phyloP scores from a whole-genome alignment of 2,329 filamentous ascomycete species.

The Fusarium abutilonis region DNA sequence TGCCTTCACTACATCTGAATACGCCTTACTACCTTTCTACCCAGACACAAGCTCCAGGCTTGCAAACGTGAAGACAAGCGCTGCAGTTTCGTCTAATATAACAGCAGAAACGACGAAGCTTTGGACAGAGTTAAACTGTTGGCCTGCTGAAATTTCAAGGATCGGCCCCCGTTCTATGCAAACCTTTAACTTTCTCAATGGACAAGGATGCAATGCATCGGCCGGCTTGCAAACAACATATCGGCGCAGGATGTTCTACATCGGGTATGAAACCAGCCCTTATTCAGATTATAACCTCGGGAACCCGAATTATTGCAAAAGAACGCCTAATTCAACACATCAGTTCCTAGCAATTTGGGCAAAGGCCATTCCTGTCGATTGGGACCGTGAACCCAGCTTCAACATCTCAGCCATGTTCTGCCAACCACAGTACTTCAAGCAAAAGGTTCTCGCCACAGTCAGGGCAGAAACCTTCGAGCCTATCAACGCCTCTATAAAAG shows the following conservation, averaged over 20 bases:
- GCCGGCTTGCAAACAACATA: conserved; percentile 34
- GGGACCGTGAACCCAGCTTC: background rate
- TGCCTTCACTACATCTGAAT: conserved; percentile 55
- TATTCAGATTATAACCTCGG: conserved; percentile 48
- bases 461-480: conserved; percentile 18
- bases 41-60: conserved; percentile 1
- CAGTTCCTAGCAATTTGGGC: conserved; percentile 52
- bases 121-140: conserved; percentile 53
- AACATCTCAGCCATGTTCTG: conserved; percentile 55
- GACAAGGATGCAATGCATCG: conserved; percentile 51
- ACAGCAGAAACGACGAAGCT: conserved; percentile 47
- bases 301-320: conserved; percentile 45
- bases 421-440: conserved; percentile 56
- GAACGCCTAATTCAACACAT: conserved; percentile 43
- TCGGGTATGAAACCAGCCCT: conserved; percentile 54
- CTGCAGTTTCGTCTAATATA: background rate
- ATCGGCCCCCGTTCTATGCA: background rate
- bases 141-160: conserved; percentile 43
- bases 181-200: conserved; percentile 49
- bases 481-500: conserved; percentile 1
- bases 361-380: background rate
- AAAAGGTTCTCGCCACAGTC: conserved; percentile 55
- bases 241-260: conserved; percentile 49
- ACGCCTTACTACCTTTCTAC: conserved; percentile 56
- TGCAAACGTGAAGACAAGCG: background rate